Conservation (phyloP, 2,329 filamentous ascomycete genomes). For the Talaromyces islandicus region DNA sequence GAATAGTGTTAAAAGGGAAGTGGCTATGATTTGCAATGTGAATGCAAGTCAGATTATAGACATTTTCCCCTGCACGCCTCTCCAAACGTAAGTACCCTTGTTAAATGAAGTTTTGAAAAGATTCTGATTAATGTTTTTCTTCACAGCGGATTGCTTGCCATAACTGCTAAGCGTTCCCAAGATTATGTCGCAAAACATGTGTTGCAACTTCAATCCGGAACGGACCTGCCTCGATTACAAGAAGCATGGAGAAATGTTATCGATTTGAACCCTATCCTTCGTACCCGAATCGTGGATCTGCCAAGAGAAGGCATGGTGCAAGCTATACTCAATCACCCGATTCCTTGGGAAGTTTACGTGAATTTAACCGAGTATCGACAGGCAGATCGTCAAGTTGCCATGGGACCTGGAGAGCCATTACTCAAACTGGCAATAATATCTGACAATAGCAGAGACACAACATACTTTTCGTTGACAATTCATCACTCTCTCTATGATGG, state of each 20-base stretch:
- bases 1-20: neutral
- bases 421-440: neutral
- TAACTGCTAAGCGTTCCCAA: conserved; percentile 31
- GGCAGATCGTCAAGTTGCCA: neutral
- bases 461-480: conserved; percentile 43
- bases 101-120: neutral
- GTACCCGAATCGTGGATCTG: conserved; percentile 24
- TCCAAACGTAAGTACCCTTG: conserved; percentile 32
- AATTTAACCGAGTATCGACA: neutral
- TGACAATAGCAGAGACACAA: conserved; percentile 12
- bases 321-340: conserved; percentile 24
- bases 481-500: conserved; percentile 50
- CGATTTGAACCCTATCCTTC: neutral
- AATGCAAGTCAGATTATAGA: conserved; percentile 25
- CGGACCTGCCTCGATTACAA: neutral
- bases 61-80: conserved; percentile 36
- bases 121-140: neutral
- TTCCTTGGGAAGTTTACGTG: neutral
- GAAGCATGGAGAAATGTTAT: neutral
- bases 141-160: conserved; percentile 23
- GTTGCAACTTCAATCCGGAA: neutral
- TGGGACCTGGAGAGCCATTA: neutral
- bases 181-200: conserved; percentile 4
- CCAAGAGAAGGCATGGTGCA: conserved; percentile 30
- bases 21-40: conserved; percentile 18